A percentile compares a stretch with the other conserved stretches of the same genome.
These are phyloP conservation scores for Notholithocarpus densiflorus DNA, from an alignment of 306 rosid species.

Conservation along the genomic window DNA sequence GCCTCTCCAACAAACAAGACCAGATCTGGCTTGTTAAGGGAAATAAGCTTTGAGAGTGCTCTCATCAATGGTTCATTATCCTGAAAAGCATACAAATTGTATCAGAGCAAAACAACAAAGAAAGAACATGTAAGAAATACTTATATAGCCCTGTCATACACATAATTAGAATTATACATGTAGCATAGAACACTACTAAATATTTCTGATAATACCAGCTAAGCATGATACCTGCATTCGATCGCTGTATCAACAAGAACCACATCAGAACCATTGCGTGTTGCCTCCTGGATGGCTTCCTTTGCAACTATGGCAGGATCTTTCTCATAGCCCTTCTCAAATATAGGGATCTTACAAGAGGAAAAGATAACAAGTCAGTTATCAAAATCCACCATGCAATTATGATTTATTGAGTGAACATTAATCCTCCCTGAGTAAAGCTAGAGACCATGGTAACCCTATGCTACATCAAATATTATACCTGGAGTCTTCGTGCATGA, in stretches of 20 bases:
- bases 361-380: conserved; percentile 9
- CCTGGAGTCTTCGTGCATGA: conserved; percentile 99
- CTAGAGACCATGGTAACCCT: background rate
- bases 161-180: background rate
- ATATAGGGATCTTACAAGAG: conserved; percentile 76
- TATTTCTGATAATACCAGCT: background rate
- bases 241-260: conserved; percentile 99
- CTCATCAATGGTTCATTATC: conserved; percentile 54
- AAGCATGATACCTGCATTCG: conserved; percentile 79
- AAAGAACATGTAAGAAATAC: background rate
- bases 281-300: conserved; percentile 97
- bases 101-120: conserved; percentile 7
- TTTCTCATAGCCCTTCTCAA: conserved; percentile 96
- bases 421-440: background rate
- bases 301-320: conserved; percentile 98
- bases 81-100: conserved; percentile 1
- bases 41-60: conserved; percentile 88
- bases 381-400: background rate
- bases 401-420: background rate
- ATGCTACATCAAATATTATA: conserved; percentile 27
- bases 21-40: conserved; percentile 90
- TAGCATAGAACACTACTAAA: background rate
- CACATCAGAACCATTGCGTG: conserved; percentile 88
- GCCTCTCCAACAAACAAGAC: conserved; percentile 99
- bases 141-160: conserved; percentile 10